Evolutionary conservation across 2,329 filamentous ascomycete genomes (phyloP).

Genomic region (Delphinella strobiligena): DNA sequence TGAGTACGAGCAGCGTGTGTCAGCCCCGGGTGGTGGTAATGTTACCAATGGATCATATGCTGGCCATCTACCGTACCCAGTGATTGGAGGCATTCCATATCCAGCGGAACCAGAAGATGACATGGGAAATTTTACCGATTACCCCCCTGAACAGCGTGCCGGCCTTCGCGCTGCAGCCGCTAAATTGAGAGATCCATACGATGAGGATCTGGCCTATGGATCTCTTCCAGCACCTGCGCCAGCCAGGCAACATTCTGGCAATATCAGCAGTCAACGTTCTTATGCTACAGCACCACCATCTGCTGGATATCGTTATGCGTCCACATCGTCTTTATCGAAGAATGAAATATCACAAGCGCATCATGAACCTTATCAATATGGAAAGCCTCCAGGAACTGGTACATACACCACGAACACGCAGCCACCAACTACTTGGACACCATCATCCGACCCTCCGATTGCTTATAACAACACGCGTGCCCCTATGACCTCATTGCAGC

Average conservation of each 20-base stretch:
- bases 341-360: neutral
- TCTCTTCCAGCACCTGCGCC: slow-evolving; percentile 1
- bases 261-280: slow-evolving; percentile 1
- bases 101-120: slow-evolving; percentile 20
- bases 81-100: slow-evolving; percentile 13
- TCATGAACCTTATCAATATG: neutral
- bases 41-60: slow-evolving; percentile 1
- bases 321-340: no score
- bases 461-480: neutral
- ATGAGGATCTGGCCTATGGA: slow-evolving; percentile 22
- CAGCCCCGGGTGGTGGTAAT: no score
- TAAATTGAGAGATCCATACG: slow-evolving; percentile 22
- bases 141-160: slow-evolving; percentile 29
- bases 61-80: slow-evolving; percentile 7
- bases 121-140: slow-evolving; percentile 32
- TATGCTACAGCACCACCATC: neutral
- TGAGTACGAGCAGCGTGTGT: neutral
- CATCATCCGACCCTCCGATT: neutral
- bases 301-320: neutral
- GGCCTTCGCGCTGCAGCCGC: neutral
- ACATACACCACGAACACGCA: slow-evolving; percentile 30
- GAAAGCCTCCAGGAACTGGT: slow-evolving; percentile 24
- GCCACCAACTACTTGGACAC: slow-evolving; percentile 6
- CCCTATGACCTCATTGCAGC: slow-evolving; percentile 8
- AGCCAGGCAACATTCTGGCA: neutral